Evolutionary conservation across 2,329 filamentous ascomycete genomes (phyloP).

Genomic region (Thielaviopsis punctulata): DNA sequence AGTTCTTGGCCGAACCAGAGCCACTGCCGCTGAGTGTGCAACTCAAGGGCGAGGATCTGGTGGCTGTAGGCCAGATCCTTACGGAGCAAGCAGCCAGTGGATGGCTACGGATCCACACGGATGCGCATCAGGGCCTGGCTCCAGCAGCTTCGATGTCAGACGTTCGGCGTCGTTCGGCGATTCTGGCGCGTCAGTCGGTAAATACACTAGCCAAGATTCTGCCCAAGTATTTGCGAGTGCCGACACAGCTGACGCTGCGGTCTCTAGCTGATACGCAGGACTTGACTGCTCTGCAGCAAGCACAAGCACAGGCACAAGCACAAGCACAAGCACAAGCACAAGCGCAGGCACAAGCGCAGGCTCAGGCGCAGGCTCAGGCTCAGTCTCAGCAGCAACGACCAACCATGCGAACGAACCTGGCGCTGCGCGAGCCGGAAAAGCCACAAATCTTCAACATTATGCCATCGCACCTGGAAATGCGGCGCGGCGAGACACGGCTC

Average conservation of each 20-base stretch:
- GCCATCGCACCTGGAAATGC: conserved; percentile 54
- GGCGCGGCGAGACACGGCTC: conserved; percentile 49
- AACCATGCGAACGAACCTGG: neutral
- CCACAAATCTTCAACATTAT: conserved; percentile 43
- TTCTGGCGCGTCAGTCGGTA: conserved; percentile 29
- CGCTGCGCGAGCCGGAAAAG: conserved; percentile 26
- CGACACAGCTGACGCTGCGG: conserved; percentile 24
- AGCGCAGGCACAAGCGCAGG: conserved; percentile 17
- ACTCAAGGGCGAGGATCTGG: conserved; percentile 39
- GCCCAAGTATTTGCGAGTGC: conserved; percentile 26
- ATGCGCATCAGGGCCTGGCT: conserved; percentile 5
- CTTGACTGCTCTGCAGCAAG: conserved; percentile 31
- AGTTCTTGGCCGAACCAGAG: conserved; percentile 42
- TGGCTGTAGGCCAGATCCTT: conserved; percentile 53
- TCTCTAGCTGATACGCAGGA: conserved; percentile 40
- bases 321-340: conserved; percentile 25
- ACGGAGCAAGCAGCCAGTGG: conserved; percentile 50
- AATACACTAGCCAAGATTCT: conserved; percentile 29
- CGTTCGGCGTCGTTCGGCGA: conserved; percentile 20
- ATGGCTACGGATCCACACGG: conserved; percentile 21
- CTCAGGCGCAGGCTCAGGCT: neutral
- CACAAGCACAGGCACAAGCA: conserved; percentile 20
- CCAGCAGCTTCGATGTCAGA: neutral
- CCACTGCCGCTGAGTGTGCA: conserved; percentile 29
- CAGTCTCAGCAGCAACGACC: conserved; percentile 3